Evolutionary conservation across 768 basidiomycete genomes (phyloP).

Genomic region (Termitomyces sp.): DNA sequence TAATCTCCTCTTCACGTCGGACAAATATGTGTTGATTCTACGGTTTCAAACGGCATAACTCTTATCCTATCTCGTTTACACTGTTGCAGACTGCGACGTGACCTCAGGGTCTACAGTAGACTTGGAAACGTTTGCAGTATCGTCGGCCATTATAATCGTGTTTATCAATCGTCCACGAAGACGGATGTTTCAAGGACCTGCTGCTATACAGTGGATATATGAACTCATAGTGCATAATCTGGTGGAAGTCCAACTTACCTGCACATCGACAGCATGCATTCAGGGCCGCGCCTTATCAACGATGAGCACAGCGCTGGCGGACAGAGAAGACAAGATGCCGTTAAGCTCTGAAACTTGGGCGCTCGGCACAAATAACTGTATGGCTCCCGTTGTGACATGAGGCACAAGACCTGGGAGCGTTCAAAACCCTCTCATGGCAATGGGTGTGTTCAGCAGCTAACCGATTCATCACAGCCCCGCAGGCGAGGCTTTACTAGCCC

Average conservation of each 20-base stretch:
- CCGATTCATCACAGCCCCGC: not conserved
- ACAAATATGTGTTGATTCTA: not conserved
- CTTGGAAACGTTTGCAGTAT: not conserved
- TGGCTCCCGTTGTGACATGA: not conserved
- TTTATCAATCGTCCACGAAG: not conserved
- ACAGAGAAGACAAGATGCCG: not conserved
- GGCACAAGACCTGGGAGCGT: not conserved
- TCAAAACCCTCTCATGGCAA: not conserved
- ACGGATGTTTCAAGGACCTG: not conserved
- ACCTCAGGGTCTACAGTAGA: not conserved
- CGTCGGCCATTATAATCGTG: not conserved
- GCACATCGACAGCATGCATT: not conserved
- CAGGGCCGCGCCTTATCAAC: not conserved
- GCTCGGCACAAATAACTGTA: not conserved
- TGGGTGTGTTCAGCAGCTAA: not conserved
- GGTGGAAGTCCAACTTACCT: not conserved
- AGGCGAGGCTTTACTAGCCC: conserved; percentile 13
- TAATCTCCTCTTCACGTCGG: not conserved
- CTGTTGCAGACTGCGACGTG: not conserved
- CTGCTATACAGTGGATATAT: not conserved
- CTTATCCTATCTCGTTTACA: not conserved
- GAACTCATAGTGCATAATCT: not conserved
- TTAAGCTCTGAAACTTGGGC: not conserved
- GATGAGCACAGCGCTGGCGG: not conserved
- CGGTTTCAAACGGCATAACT: not conserved